Evolutionary conservation across 1,284 basidiomycete species (phyloP).

Genomic region (Moesziomyces aphidis): DNA sequence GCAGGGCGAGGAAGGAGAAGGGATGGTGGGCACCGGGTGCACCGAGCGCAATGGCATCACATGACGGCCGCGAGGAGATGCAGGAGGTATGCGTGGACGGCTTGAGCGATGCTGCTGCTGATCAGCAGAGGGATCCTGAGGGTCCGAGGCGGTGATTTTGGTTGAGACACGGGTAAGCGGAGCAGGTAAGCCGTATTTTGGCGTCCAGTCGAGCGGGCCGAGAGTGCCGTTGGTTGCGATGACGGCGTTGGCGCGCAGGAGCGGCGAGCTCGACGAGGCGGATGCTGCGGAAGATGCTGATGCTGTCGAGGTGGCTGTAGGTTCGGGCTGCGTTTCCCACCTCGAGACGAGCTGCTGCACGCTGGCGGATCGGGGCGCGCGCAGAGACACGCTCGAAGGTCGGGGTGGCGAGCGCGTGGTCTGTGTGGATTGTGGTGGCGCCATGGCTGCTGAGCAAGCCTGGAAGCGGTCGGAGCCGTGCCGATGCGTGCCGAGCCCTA

Average conservation of each 20-base stretch:
- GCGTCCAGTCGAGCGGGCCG: constrained; percentile 46
- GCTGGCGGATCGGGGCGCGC: constrained; percentile 26
- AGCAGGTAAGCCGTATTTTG: constrained; percentile 33
- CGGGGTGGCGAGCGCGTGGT: constrained; percentile 12
- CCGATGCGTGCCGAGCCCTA: not conserved
- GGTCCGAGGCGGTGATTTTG: not conserved
- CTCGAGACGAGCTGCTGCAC: constrained; percentile 40
- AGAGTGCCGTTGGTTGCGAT: constrained; percentile 38
- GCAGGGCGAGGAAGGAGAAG: constrained; percentile 6
- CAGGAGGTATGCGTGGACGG: not conserved
- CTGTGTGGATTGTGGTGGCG: constrained; percentile 8
- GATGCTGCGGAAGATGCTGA: not conserved
- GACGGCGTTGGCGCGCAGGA: constrained; percentile 13
- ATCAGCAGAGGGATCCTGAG: constrained; percentile 9
- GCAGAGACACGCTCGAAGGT: constrained; percentile 28
- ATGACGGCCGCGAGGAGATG: constrained; percentile 9
- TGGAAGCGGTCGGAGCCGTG: not conserved
- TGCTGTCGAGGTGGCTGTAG: constrained; percentile 1
- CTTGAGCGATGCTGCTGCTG: not conserved
- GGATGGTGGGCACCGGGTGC: constrained; percentile 24
- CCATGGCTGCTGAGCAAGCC: constrained; percentile 4
- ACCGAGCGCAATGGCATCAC: constrained; percentile 31
- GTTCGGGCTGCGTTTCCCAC: constrained; percentile 26
- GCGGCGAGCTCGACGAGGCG: constrained; percentile 1
- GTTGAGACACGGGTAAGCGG: constrained; percentile 1